phyloP scores from a whole-genome alignment of 179 eudicot species.

The Corrigiola litoralis region DNA sequence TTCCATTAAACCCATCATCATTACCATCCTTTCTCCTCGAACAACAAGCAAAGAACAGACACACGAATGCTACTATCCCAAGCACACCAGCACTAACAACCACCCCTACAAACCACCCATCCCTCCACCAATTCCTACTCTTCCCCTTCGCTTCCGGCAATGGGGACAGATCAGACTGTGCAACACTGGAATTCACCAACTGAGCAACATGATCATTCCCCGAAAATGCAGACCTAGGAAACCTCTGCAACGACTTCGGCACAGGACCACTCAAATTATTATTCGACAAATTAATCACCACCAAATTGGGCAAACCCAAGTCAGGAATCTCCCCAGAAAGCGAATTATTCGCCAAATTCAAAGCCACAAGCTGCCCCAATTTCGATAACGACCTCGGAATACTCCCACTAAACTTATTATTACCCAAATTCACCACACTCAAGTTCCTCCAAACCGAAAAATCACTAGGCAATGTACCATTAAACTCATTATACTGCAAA shows the following conservation, averaged over 20 bases:
- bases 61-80: conserved; percentile 51
- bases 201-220: conserved; percentile 57
- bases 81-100: conserved; percentile 40
- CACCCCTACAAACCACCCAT: conserved; percentile 47
- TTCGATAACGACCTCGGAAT: conserved; percentile 53
- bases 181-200: conserved; percentile 22
- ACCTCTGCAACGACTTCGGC: conserved; percentile 55
- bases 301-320: conserved; percentile 45
- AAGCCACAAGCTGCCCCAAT: conserved; percentile 39
- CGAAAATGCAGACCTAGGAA: conserved; percentile 50
- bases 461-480: conserved; percentile 61
- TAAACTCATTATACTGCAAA: conserved; percentile 61
- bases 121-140: conserved; percentile 35
- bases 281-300: conserved; percentile 48
- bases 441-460: conserved; percentile 70
- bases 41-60: conserved; percentile 45
- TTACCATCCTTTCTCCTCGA: conserved; percentile 38
- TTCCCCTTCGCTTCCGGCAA: conserved; percentile 22
- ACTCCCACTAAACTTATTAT: conserved; percentile 63
- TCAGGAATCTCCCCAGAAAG: conserved; percentile 72
- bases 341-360: conserved; percentile 67
- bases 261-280: conserved; percentile 64
- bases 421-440: conserved; percentile 53
- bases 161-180: conserved; percentile 33
- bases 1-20: conserved; percentile 49